Percentiles rank a stretch among this genome's conserved stretches.
These are phyloP conservation scores for Phytophthora chlamydospora DNA, from an alignment of 352 stramenopile genomes.

Conservation along the genomic window DNA sequence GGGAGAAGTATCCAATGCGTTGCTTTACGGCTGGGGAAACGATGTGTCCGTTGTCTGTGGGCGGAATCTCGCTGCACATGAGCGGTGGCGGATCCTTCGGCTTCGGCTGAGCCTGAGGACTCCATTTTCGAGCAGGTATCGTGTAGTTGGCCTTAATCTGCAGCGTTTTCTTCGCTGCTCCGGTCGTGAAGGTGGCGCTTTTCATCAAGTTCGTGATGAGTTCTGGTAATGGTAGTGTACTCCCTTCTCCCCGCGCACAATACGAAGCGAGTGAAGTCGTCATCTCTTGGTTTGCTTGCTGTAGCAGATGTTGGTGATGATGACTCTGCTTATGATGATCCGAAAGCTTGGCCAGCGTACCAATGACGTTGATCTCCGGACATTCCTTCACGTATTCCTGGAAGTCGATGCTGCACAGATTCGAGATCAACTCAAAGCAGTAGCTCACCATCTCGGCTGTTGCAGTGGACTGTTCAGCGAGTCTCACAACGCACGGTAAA, in stretches of 20 bases:
- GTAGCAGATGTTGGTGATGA: constrained; percentile 6
- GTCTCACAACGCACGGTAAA: constrained; percentile 52
- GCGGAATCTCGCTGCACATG: constrained; percentile 62
- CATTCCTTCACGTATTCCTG: constrained; percentile 43
- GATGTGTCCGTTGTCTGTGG: constrained; percentile 59
- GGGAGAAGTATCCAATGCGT: constrained; percentile 46
- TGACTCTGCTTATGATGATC: constrained; percentile 42
- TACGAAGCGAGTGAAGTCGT: constrained; percentile 34
- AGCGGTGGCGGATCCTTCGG: constrained; percentile 61
- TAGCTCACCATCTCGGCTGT: constrained; percentile 43
- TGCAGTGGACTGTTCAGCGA: constrained; percentile 42
- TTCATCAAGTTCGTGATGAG: constrained; percentile 73
- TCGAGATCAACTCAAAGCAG: constrained; percentile 82
- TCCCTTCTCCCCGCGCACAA: constrained; percentile 51
- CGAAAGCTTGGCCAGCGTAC: constrained; percentile 71
- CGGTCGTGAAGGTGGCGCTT: constrained; percentile 43
- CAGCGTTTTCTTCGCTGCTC: constrained; percentile 67
- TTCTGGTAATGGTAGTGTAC: constrained; percentile 38
- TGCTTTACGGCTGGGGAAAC: constrained; percentile 56
- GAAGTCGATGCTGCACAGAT: constrained; percentile 67
- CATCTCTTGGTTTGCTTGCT: constrained; percentile 13
- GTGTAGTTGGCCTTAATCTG: constrained; percentile 71
- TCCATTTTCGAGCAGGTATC: constrained; percentile 66
- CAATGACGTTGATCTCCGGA: constrained; percentile 73
- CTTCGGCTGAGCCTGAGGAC: constrained; percentile 41